Evolutionary conservation across 108 stramenopile species (phyloP).

Genomic region (Cafeteria roenbergensis): DNA sequence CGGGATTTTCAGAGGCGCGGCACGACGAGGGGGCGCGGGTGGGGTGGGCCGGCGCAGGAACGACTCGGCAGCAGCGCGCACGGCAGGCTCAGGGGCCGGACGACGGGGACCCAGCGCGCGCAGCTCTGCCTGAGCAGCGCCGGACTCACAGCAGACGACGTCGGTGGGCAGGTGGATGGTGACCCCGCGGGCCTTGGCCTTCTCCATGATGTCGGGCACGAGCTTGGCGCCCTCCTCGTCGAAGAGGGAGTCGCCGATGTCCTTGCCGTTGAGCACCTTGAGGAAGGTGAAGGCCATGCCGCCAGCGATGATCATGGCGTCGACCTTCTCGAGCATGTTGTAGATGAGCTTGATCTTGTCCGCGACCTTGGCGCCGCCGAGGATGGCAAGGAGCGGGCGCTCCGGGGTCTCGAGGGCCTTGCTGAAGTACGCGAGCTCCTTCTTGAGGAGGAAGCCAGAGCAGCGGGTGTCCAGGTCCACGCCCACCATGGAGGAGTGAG

Average conservation of each 20-base stretch:
- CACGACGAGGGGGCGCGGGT: too few relatives aligned
- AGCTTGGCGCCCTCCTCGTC: conserved; percentile 82
- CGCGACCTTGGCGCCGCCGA: conserved; percentile 96
- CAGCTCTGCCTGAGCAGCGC: too few relatives aligned
- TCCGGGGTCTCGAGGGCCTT: conserved; percentile 86
- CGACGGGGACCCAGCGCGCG: too few relatives aligned
- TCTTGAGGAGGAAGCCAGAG: conserved; percentile 70
- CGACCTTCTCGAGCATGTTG: conserved; percentile 81
- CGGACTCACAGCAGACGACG: too few relatives aligned
- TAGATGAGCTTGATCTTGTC: conserved; percentile 96
- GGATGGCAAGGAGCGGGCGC: conserved; percentile 86
- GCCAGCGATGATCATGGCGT: conserved; percentile 74
- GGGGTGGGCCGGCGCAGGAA: too few relatives aligned
- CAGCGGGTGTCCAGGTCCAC: conserved; percentile 58
- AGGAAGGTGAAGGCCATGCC: conserved; percentile 99
- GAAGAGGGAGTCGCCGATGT: conserved; percentile 66
- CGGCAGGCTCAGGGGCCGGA: too few relatives aligned
- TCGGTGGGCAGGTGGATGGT: conserved; percentile 79
- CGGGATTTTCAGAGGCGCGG: too few relatives aligned
- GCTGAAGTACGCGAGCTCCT: conserved; percentile 83
- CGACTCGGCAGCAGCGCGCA: too few relatives aligned
- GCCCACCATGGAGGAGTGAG: conserved; percentile 89
- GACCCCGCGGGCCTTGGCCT: conserved; percentile 85
- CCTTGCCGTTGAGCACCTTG: conserved; percentile 66
- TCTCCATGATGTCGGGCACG: conserved; percentile 67